A percentile compares a stretch with the other conserved stretches of the same genome.
Conservation (phyloP, 164 flowering plant species). For the Umbellularia californica region DNA sequence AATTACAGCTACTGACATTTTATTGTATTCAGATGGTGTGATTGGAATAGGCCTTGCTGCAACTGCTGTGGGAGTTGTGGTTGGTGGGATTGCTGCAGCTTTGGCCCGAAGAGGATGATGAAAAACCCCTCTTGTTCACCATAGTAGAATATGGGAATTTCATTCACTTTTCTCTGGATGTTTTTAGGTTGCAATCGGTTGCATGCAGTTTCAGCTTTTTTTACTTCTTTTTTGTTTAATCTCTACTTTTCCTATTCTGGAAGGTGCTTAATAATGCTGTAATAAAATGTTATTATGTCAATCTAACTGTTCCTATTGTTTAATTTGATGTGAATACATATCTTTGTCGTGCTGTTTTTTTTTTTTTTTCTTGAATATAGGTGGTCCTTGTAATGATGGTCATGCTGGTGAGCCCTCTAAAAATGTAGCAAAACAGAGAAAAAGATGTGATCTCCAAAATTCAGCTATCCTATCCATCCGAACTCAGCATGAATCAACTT, state of each 20-base stretch:
- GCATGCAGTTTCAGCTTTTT: neutral
- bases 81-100: slow-evolving; percentile 77
- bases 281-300: too few species aligned
- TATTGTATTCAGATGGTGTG: slow-evolving; percentile 67
- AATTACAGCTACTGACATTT: neutral
- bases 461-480: too few species aligned
- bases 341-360: too few species aligned
- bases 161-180: neutral
- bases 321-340: too few species aligned
- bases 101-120: slow-evolving; percentile 57
- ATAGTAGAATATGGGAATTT: neutral
- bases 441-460: too few species aligned
- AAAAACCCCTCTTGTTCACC: neutral
- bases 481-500: too few species aligned
- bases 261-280: neutral
- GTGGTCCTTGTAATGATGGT: too few species aligned
- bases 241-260: neutral
- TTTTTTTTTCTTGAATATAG: too few species aligned
- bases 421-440: too few species aligned
- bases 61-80: slow-evolving; percentile 53
- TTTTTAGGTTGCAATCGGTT: neutral
- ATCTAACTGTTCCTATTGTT: too few species aligned
- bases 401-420: too few species aligned
- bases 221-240: too few species aligned
- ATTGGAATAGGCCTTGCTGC: slow-evolving; percentile 96